Conservation (phyloP, 225 moss, liverwort and hornwort genomes). For the Ulota crispa region DNA sequence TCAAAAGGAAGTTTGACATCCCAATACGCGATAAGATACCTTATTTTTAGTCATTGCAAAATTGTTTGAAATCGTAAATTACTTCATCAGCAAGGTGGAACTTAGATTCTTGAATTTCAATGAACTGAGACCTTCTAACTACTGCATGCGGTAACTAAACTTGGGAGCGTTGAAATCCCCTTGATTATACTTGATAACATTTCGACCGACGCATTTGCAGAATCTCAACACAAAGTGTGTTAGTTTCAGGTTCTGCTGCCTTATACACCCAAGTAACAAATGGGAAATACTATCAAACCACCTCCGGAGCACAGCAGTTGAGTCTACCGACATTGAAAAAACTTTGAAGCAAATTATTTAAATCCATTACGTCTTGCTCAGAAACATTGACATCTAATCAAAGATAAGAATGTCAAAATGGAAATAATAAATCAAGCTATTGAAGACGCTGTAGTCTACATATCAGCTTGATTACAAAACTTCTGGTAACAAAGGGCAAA, state of each 20-base stretch:
- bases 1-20: too few species aligned
- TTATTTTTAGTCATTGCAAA: too few species aligned
- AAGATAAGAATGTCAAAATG: conserved; percentile 10
- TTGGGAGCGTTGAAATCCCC: too few species aligned
- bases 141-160: too few species aligned
- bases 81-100: too few species aligned
- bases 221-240: background rate
- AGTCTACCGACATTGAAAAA: background rate
- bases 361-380: background rate
- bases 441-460: conserved; percentile 11
- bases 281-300: background rate
- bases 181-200: too few species aligned
- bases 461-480: conserved; percentile 24
- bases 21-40: too few species aligned
- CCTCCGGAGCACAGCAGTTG: background rate
- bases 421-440: conserved; percentile 15
- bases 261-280: background rate
- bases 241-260: background rate
- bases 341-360: conserved; percentile 7
- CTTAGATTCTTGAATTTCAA: too few species aligned
- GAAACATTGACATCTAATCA: conserved; percentile 16
- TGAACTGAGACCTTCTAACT: too few species aligned
- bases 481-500: background rate
- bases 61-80: too few species aligned
- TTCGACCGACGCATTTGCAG: too few species aligned